phyloP scores from a whole-genome alignment of 2,329 filamentous ascomycete species.

The Xylariaceae sp. region DNA sequence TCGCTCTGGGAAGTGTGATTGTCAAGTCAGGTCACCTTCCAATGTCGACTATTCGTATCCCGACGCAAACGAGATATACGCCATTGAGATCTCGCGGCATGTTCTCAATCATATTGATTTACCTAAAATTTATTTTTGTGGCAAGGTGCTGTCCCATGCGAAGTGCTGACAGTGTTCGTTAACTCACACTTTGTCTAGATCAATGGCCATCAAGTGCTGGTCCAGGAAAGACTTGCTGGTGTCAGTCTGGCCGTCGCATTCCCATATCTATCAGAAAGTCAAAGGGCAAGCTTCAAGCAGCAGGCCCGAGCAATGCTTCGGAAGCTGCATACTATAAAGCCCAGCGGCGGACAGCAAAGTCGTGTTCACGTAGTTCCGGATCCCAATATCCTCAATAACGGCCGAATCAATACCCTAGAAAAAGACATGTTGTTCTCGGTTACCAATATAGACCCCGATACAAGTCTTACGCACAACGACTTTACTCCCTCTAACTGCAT shows the following conservation, averaged over 20 bases:
- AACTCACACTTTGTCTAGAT: conserved; percentile 26
- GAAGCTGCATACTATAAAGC: conserved; percentile 20
- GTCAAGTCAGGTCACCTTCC: conserved; percentile 12
- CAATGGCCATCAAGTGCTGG: conserved; percentile 32
- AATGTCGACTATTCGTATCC: conserved; percentile 38
- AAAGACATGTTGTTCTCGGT: conserved; percentile 30
- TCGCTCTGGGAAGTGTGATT: conserved; percentile 28
- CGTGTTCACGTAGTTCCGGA: conserved; percentile 24
- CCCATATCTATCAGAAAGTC: conserved; percentile 32
- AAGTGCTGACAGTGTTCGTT: not conserved
- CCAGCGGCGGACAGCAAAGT: conserved; percentile 8
- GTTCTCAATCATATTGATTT: conserved; percentile 29
- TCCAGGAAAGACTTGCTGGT: conserved; percentile 38
- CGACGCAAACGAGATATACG: conserved; percentile 38
- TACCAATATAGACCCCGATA: conserved; percentile 21
- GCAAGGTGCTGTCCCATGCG: conserved; percentile 30
- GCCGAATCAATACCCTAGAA: conserved; percentile 31
- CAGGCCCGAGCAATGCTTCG: conserved; percentile 33
- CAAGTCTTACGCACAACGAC: conserved; percentile 39
- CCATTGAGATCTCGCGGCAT: conserved; percentile 26
- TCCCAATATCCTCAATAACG: conserved; percentile 16
- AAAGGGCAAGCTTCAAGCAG: conserved; percentile 33
- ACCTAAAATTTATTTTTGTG: conserved; percentile 36
- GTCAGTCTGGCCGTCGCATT: conserved; percentile 34
- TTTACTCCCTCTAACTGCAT: conserved; percentile 36